These are phyloP conservation scores for Metarhizium robertsii DNA, from an alignment of 2,329 filamentous ascomycete species.

Conservation along the genomic window DNA sequence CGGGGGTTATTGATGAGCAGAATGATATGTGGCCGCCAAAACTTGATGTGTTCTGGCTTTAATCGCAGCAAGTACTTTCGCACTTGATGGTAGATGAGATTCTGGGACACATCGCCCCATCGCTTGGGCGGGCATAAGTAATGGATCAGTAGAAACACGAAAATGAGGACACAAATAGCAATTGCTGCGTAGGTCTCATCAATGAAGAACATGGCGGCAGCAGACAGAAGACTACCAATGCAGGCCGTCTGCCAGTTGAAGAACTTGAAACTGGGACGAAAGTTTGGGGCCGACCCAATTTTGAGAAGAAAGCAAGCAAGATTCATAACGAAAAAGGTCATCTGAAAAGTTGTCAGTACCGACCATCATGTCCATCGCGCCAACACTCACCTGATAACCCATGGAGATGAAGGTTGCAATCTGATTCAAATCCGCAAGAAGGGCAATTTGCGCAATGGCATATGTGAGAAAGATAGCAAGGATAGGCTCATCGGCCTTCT, in stretches of 20 bases:
- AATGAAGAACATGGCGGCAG: constrained; percentile 81
- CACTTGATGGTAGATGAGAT: constrained; percentile 77
- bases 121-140: constrained; percentile 78
- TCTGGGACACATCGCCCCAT: constrained; percentile 87
- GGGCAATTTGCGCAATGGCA: constrained; percentile 64
- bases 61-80: constrained; percentile 79
- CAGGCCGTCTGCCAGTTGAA: constrained; percentile 81
- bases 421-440: constrained; percentile 76
- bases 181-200: constrained; percentile 71
- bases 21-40: constrained; percentile 84
- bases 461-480: constrained; percentile 71
- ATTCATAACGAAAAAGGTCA: constrained; percentile 87
- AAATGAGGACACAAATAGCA: constrained; percentile 62
- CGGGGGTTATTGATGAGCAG: constrained; percentile 75
- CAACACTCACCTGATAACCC: constrained; percentile 58
- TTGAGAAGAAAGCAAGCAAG: constrained; percentile 80
- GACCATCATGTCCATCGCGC: background rate
- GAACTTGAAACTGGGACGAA: constrained; percentile 78
- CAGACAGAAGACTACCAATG: constrained; percentile 64
- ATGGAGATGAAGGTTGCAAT: constrained; percentile 87
- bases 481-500: constrained; percentile 63
- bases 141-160: constrained; percentile 78
- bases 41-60: constrained; percentile 83
- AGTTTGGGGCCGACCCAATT: constrained; percentile 81
- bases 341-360: constrained; percentile 29